These are phyloP conservation scores for Phytophthora chlamydospora DNA, from an alignment of 352 stramenopile species.

Conservation along the genomic window DNA sequence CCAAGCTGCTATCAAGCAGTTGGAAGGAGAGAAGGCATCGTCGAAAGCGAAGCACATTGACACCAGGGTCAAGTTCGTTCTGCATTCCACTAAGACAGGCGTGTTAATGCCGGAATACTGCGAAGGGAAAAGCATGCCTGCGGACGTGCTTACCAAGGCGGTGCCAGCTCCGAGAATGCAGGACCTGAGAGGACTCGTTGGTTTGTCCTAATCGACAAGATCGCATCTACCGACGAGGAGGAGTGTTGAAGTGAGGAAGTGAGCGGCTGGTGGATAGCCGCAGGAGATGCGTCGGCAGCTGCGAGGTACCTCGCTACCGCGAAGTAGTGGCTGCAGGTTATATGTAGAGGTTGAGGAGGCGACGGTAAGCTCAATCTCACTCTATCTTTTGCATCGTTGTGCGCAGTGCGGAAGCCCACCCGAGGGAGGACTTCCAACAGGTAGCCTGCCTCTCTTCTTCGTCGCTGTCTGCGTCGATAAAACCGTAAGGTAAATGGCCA, in stretches of 20 bases:
- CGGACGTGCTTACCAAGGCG: background rate
- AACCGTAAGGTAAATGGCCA: too few relatives aligned
- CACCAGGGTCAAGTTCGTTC: background rate
- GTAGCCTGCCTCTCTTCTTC: too few relatives aligned
- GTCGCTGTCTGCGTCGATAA: too few relatives aligned
- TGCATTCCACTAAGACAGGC: background rate
- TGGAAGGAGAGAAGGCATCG: background rate
- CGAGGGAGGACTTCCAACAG: background rate
- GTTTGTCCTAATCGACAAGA: background rate
- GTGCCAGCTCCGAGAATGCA: too few relatives aligned
- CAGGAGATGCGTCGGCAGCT: slow-evolving; percentile 1
- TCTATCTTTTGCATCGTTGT: slow-evolving; percentile 2
- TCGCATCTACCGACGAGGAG: slow-evolving; percentile 4
- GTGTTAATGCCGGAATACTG: background rate
- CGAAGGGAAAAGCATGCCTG: background rate
- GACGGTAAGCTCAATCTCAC: slow-evolving; percentile 1
- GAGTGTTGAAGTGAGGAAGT: background rate
- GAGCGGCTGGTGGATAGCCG: background rate
- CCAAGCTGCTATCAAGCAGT: background rate
- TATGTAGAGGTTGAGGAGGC: background rate
- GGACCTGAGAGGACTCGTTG: background rate
- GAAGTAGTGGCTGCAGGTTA: background rate
- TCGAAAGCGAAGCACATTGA: slow-evolving; percentile 1
- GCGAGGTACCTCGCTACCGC: background rate
- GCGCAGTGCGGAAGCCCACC: background rate